These are phyloP conservation scores for Nakazawaea ambrosiae DNA, from an alignment of 805 yeast species.

Conservation along the genomic window DNA sequence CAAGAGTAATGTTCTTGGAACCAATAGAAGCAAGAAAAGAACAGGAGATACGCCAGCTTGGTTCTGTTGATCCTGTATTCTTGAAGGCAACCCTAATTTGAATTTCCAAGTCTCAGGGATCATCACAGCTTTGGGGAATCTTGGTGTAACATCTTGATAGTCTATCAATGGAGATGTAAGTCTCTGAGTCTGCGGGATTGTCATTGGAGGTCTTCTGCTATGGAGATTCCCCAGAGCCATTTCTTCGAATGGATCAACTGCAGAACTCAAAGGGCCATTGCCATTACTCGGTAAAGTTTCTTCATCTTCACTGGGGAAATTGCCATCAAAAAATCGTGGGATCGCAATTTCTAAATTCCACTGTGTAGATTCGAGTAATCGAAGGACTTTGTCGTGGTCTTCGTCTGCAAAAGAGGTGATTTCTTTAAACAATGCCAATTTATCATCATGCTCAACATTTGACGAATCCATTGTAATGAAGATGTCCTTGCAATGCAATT, in stretches of 20 bases:
- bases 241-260: too few species aligned
- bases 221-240: too few species aligned
- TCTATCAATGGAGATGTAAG: slow-evolving; percentile 14
- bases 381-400: slow-evolving; percentile 37
- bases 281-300: too few species aligned
- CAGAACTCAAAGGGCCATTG: too few species aligned
- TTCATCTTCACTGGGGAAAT: slow-evolving; percentile 28
- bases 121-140: slow-evolving; percentile 28
- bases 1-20: slow-evolving; percentile 46
- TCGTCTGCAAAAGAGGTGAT: slow-evolving; percentile 43
- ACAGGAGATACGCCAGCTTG: slow-evolving; percentile 23
- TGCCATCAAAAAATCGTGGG: slow-evolving; percentile 54
- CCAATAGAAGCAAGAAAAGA: slow-evolving; percentile 42
- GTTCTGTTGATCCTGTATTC: neutral
- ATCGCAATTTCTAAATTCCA: slow-evolving; percentile 60
- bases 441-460: slow-evolving; percentile 36
- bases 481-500: too few species aligned
- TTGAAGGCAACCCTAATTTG: slow-evolving; percentile 20
- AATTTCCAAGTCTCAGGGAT: slow-evolving; percentile 29
- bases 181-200: slow-evolving; percentile 11
- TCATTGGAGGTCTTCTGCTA: too few species aligned
- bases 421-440: slow-evolving; percentile 40
- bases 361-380: slow-evolving; percentile 41
- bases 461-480: too few species aligned
- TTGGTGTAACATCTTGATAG: slow-evolving; percentile 22